Conservation (phyloP, 768 basidiomycete genomes). For the Pisolithus microcarpus region DNA sequence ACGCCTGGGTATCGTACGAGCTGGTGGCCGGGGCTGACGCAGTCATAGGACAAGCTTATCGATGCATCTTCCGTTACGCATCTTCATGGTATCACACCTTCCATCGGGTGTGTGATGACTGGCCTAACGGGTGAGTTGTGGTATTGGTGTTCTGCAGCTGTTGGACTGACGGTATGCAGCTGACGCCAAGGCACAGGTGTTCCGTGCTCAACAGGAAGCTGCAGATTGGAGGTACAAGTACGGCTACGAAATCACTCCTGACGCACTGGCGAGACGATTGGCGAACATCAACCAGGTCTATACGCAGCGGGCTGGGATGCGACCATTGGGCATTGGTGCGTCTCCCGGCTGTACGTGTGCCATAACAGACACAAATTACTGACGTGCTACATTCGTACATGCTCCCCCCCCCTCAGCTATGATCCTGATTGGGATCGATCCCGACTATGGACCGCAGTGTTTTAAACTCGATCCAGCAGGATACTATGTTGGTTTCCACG, state of each 20-base stretch:
- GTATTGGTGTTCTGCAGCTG: background rate
- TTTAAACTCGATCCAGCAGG: constrained; percentile 99
- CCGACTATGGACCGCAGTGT: constrained; percentile 88
- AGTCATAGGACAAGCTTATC: constrained; percentile 85
- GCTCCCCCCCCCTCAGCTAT: constrained; percentile 57
- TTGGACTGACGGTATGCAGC: constrained; percentile 38
- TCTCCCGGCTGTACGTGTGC: background rate
- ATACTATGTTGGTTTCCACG: constrained; percentile 97
- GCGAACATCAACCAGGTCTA: constrained; percentile 99
- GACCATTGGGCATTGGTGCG: constrained; percentile 91
- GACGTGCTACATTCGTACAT: too few species aligned
- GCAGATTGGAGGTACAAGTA: constrained; percentile 93
- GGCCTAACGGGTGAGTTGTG: constrained; percentile 72
- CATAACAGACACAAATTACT: too few species aligned
- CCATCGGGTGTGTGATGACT: constrained; percentile 97
- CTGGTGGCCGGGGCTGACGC: background rate
- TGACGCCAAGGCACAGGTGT: constrained; percentile 86
- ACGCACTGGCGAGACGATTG: constrained; percentile 87
- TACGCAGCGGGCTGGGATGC: constrained; percentile 95
- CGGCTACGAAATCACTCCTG: constrained; percentile 97
- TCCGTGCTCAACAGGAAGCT: constrained; percentile 81
- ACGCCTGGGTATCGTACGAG: constrained; percentile 26
- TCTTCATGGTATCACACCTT: constrained; percentile 79
- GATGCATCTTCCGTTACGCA: constrained; percentile 93
- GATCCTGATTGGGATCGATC: constrained; percentile 91